Evolutionary conservation across 1,284 basidiomycete genomes (phyloP).

Genomic region (Ganoderma lingzhi): DNA sequence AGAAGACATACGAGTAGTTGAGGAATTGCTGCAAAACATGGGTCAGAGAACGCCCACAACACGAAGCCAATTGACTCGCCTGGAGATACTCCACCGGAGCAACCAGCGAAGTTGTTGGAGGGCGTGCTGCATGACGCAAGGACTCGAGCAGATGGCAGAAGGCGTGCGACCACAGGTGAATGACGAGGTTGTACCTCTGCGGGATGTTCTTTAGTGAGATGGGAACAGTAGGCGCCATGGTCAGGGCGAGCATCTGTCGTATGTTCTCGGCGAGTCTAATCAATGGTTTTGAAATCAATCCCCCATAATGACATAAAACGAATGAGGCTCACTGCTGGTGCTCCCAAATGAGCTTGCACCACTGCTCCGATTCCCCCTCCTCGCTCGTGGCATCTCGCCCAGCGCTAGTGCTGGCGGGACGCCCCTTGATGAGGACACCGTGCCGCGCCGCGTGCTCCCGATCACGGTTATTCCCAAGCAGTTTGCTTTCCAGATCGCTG

Average conservation of each 20-base stretch:
- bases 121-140: conserved; percentile 84
- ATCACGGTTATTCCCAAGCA: conserved; percentile 68
- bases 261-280: conserved; percentile 87
- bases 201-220: conserved; percentile 90
- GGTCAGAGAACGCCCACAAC: not conserved
- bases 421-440: conserved; percentile 62
- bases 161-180: conserved; percentile 90
- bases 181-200: conserved; percentile 94
- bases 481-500: conserved; percentile 72
- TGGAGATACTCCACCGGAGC: conserved; percentile 47
- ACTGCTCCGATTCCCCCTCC: conserved; percentile 69
- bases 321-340: conserved; percentile 71
- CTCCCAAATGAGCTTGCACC: conserved; percentile 68
- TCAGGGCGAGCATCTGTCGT: conserved; percentile 87
- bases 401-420: conserved; percentile 40
- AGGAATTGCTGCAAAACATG: conserved; percentile 70
- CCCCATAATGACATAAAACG: not conserved
- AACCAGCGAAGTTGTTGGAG: conserved; percentile 78
- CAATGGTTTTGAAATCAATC: conserved; percentile 6
- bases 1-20: conserved; percentile 95
- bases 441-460: conserved; percentile 43
- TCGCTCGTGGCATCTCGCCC: conserved; percentile 47
- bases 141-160: conserved; percentile 93
- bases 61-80: conserved; percentile 25
- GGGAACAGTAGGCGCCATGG: conserved; percentile 87